A percentile compares a stretch with the other conserved stretches of the same genome.
phyloP scores from a whole-genome alignment of 2,329 filamentous ascomycete genomes.

The Fusarium stilboides region DNA sequence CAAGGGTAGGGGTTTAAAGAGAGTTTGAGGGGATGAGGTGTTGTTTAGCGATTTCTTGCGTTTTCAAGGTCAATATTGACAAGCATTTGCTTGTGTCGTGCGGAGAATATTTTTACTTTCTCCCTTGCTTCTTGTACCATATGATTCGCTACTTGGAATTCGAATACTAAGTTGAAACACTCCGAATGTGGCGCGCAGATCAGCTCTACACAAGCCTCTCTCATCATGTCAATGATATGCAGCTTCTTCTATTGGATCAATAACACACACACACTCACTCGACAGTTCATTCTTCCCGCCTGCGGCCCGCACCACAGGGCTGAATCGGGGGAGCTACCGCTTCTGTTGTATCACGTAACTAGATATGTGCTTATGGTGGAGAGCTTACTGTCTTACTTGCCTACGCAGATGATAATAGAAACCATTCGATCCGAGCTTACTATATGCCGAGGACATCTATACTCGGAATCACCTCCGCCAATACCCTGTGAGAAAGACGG shows the following conservation, averaged over 20 bases:
- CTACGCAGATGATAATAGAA: neutral
- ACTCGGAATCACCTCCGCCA: neutral
- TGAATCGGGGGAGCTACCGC: conserved; percentile 29
- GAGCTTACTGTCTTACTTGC: conserved; percentile 26
- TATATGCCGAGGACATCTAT: conserved; percentile 19
- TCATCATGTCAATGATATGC: conserved; percentile 21
- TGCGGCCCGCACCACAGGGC: conserved; percentile 25
- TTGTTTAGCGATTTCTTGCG: conserved; percentile 7
- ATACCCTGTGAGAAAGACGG: neutral
- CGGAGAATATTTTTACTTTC: conserved; percentile 41
- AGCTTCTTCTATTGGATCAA: conserved; percentile 26
- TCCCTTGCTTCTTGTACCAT: conserved; percentile 43
- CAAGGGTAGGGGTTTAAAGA: conserved; percentile 10
- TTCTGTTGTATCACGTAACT: conserved; percentile 23
- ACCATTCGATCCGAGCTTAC: conserved; percentile 9
- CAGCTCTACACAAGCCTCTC: conserved; percentile 32
- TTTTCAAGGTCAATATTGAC: conserved; percentile 14
- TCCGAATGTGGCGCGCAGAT: conserved; percentile 39
- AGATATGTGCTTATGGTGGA: conserved; percentile 9
- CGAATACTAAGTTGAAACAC: conserved; percentile 39
- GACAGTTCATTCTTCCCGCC: conserved; percentile 32
- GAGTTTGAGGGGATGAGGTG: conserved; percentile 1
- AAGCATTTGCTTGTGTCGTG: conserved; percentile 47
- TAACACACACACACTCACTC: conserved; percentile 7
- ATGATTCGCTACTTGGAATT: conserved; percentile 36